phyloP scores from a whole-genome alignment of 345 rosid genomes.

The Eucalyptus marginata region DNA sequence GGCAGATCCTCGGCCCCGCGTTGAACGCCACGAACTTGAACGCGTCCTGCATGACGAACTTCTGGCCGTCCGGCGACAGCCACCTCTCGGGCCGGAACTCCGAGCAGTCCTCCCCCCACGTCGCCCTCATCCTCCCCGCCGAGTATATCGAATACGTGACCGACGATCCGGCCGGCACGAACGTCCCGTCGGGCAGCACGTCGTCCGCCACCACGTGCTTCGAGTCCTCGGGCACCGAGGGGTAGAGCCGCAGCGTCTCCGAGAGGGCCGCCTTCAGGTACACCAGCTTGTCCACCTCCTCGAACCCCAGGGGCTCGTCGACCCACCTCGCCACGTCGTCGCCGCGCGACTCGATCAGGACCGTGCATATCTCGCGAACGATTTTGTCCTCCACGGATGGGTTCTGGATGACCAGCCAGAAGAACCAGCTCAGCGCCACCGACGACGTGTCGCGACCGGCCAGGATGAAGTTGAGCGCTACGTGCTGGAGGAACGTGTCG shows the following conservation, averaged over 20 bases:
- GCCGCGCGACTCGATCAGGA: constrained; percentile 64
- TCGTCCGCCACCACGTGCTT: constrained; percentile 72
- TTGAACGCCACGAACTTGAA: constrained; percentile 86
- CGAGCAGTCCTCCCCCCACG: constrained; percentile 89
- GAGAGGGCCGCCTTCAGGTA: constrained; percentile 84
- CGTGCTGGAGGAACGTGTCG: constrained; percentile 67
- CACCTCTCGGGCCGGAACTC: constrained; percentile 86
- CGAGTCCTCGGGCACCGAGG: constrained; percentile 90
- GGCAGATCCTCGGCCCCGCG: constrained; percentile 84
- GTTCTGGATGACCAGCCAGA: constrained; percentile 59
- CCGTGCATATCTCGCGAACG: constrained; percentile 48
- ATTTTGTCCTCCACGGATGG: constrained; percentile 62
- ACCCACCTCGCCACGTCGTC: constrained; percentile 44
- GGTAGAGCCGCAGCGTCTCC: constrained; percentile 82
- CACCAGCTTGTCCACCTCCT: constrained; percentile 61
- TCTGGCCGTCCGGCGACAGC: constrained; percentile 48
- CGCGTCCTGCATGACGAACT: constrained; percentile 48
- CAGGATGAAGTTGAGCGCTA: constrained; percentile 87
- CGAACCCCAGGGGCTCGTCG: constrained; percentile 58
- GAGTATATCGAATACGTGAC: constrained; percentile 85
- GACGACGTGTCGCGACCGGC: constrained; percentile 99
- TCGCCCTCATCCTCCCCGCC: constrained; percentile 74
- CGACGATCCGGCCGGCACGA: constrained; percentile 87
- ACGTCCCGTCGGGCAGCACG: constrained; percentile 81
- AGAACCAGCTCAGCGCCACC: constrained; percentile 90